Evolutionary conservation across 768 basidiomycete genomes (phyloP), one percentile per base, ranked within the genome.

Genomic region (Psilocybe azurescens): DNA sequence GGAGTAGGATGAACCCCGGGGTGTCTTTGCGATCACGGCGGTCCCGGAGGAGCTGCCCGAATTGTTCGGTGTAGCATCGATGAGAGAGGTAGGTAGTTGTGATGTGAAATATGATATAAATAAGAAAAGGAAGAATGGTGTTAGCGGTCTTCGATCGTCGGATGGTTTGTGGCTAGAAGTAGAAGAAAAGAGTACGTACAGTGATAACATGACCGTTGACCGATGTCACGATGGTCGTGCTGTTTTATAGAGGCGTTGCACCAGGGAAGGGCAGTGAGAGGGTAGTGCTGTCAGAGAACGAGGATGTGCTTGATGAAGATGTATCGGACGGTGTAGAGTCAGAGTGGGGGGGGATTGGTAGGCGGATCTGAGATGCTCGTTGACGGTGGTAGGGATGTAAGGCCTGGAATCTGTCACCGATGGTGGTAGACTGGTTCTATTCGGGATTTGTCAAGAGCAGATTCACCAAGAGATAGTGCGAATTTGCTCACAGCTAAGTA

Each of bases 1-100:
- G 53, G 36, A 83, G 48, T 7, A 74, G 68, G 16, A 78, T 74
- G 7, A 69, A 75, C 2, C 75, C 81, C 4, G 75, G 73, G 36
- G 80, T 78, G 77, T 70, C 3, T 79, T 80, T 3, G 77, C 81
- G 36, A 83, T 82, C 44, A 79, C 71, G 46, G 77, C 75, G 0
- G 76, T 79, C 18, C 79, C 79, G 2, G 70, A 48, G 6, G 63
- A 58, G 39, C 56, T 54, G 9, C 62, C 52, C 16, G 52, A 41
- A 3, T n/a, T n/a, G n/a, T n/a, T n/a, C n/a, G 70, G 59, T 10
- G 56, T 38, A 5, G 73, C 59, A 9, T 71, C 64, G 10, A 72
- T 67, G n/a, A 77, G 73, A 8, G 73, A 70, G 3, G 75, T 77
- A 2, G 75, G 77, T 24, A 73, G 55, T 30, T 66, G 61, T 13